These are phyloP conservation scores for Penicillium sp. DNA, from an alignment of 2,329 filamentous ascomycete species.

Conservation along the genomic window DNA sequence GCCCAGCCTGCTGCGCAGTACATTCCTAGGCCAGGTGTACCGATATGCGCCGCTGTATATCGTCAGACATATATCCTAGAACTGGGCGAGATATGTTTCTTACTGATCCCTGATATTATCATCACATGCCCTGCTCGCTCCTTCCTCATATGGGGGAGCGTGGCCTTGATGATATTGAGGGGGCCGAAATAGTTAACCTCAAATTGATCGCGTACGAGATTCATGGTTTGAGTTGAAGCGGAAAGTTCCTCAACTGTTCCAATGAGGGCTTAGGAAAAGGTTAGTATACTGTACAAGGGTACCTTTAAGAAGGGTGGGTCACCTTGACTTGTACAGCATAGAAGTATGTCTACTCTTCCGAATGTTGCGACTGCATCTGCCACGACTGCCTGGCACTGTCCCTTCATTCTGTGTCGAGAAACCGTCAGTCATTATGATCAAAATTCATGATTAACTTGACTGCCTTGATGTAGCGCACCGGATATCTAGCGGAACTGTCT, in stretches of 20 bases:
- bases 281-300: slow-evolving; percentile 9
- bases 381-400: slow-evolving; percentile 79
- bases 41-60: slow-evolving; percentile 71
- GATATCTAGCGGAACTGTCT: slow-evolving; percentile 60
- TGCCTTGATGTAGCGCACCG: slow-evolving; percentile 37
- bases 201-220: slow-evolving; percentile 85
- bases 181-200: slow-evolving; percentile 94
- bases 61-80: slow-evolving; percentile 18
- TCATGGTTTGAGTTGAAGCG: slow-evolving; percentile 68
- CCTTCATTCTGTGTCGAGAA: slow-evolving; percentile 50
- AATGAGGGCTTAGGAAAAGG: slow-evolving; percentile 63
- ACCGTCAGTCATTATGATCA: slow-evolving; percentile 14
- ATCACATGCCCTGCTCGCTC: slow-evolving; percentile 88
- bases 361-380: slow-evolving; percentile 84
- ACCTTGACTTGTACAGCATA: slow-evolving; percentile 89
- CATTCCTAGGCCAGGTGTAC: slow-evolving; percentile 85
- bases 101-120: slow-evolving; percentile 79
- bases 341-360: slow-evolving; percentile 81
- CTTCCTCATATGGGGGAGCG: slow-evolving; percentile 73
- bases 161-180: slow-evolving; percentile 91
- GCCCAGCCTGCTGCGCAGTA: slow-evolving; percentile 94
- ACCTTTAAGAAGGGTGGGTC: slow-evolving; percentile 10
- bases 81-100: slow-evolving; percentile 14
- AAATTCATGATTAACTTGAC: neutral
- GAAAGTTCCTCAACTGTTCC: slow-evolving; percentile 89